A percentile compares a stretch with the other conserved stretches of the same genome.
Conservation (phyloP, 805 yeast species). For the Candida piceae region DNA sequence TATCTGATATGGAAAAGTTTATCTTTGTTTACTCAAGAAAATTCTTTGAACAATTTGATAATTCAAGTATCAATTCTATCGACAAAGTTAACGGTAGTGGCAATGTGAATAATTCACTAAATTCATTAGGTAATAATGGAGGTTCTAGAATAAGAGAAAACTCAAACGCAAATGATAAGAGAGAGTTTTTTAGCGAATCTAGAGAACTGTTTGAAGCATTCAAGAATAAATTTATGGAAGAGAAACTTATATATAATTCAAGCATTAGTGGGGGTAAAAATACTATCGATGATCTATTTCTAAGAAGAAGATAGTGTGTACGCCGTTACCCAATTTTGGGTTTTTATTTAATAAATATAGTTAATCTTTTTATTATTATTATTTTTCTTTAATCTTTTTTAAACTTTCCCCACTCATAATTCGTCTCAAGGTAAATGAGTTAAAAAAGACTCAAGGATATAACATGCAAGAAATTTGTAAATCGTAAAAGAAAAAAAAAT, state of each 20-base stretch:
- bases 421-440: no score
- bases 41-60: constrained; percentile 20
- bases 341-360: no score
- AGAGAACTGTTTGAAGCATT: constrained; percentile 25
- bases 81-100: background rate
- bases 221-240: constrained; percentile 29
- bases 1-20: constrained; percentile 30
- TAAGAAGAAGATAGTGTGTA: constrained; percentile 12
- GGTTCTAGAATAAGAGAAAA: no score
- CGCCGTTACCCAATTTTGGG: background rate
- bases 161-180: no score
- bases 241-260: constrained; percentile 19
- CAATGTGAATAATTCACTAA: background rate
- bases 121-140: no score
- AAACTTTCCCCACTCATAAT: no score
- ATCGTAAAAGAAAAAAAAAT: no score
- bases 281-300: constrained; percentile 18
- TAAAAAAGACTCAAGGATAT: no score
- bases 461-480: no score
- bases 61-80: background rate
- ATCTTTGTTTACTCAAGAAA: constrained; percentile 29
- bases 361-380: no score
- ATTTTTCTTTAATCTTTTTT: no score
- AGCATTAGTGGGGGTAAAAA: constrained; percentile 9
- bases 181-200: constrained; percentile 23